A percentile compares a stretch with the other conserved stretches of the same genome.
These are phyloP conservation scores for Globisporangium recalcitrans DNA, from an alignment of 352 stramenopile species.

Conservation along the genomic window DNA sequence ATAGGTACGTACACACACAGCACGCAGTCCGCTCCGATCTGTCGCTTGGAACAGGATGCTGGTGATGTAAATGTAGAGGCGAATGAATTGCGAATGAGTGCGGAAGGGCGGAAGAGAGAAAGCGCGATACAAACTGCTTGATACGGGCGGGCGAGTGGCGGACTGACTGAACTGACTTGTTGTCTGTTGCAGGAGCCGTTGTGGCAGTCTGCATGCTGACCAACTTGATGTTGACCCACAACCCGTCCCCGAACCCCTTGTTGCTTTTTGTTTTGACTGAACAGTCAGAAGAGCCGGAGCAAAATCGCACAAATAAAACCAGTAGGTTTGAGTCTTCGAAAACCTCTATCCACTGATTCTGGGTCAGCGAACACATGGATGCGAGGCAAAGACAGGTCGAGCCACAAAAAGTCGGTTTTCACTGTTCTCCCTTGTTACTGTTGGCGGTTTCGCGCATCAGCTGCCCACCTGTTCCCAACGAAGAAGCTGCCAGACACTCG, in stretches of 20 bases:
- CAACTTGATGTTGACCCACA: neutral
- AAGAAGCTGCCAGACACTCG: neutral
- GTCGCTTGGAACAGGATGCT: neutral
- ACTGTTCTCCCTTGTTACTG: neutral
- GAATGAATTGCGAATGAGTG: neutral
- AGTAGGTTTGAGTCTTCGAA: too few species aligned
- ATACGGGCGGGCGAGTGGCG: neutral
- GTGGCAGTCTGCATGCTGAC: neutral
- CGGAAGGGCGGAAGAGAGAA: neutral
- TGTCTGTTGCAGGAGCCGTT: too few species aligned
- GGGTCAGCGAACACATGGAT: too few species aligned
- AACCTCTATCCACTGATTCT: too few species aligned
- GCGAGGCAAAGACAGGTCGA: neutral
- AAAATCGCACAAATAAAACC: neutral
- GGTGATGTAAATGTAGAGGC: neutral
- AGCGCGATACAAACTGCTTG: constrained; percentile 4
- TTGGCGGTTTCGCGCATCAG: neutral
- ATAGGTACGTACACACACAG: neutral
- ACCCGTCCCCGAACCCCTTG: neutral
- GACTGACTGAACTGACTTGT: constrained; percentile 8
- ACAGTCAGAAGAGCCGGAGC: neutral
- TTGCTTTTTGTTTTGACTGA: neutral
- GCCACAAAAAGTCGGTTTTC: neutral
- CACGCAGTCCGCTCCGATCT: neutral
- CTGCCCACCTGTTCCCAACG: neutral